Evolutionary conservation across 345 rosid species (phyloP).

Genomic region (Populus davidiana): DNA sequence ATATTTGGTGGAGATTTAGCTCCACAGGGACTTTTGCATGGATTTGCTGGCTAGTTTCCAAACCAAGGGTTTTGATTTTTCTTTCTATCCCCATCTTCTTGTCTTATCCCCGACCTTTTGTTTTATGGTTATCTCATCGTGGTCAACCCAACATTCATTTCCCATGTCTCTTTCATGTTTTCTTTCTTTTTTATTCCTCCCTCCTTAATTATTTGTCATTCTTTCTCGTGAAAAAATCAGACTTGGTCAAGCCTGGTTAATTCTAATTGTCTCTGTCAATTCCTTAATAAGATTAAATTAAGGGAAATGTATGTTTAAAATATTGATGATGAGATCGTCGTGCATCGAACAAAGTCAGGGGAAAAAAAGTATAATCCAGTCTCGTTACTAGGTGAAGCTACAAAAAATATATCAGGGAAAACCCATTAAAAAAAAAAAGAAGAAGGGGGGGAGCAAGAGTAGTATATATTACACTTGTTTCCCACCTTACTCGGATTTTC

Average conservation of each 20-base stretch:
- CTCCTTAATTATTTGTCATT: slow-evolving; percentile 2
- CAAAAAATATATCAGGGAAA: too few relatives aligned
- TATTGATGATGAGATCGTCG: too few relatives aligned
- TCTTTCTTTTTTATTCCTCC: too few relatives aligned
- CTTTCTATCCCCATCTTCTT: slow-evolving; percentile 5
- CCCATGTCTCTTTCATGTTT: slow-evolving; percentile 24
- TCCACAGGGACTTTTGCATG: slow-evolving; percentile 31
- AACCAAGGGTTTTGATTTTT: not conserved
- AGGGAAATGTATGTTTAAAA: too few relatives aligned
- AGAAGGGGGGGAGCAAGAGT: too few relatives aligned
- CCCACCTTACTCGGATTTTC: too few relatives aligned
- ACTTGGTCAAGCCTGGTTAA: not conserved
- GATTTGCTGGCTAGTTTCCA: slow-evolving; percentile 14
- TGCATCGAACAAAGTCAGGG: too few relatives aligned
- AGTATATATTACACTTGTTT: too few relatives aligned
- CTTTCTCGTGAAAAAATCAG: not conserved
- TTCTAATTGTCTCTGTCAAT: not conserved
- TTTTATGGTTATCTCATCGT: slow-evolving; percentile 17
- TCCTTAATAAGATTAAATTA: too few relatives aligned
- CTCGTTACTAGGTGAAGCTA: slow-evolving; percentile 13
- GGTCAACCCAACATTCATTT: slow-evolving; percentile 33
- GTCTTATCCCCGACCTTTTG: slow-evolving; percentile 16
- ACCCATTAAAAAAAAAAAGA: too few relatives aligned
- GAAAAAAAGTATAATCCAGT: not conserved
- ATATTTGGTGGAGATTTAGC: not conserved